Evolutionary conservation across 1,139 yeast genomes (phyloP), one percentile per base, ranked within the genome.

Genomic region (Magnusiomyces paraingens): DNA sequence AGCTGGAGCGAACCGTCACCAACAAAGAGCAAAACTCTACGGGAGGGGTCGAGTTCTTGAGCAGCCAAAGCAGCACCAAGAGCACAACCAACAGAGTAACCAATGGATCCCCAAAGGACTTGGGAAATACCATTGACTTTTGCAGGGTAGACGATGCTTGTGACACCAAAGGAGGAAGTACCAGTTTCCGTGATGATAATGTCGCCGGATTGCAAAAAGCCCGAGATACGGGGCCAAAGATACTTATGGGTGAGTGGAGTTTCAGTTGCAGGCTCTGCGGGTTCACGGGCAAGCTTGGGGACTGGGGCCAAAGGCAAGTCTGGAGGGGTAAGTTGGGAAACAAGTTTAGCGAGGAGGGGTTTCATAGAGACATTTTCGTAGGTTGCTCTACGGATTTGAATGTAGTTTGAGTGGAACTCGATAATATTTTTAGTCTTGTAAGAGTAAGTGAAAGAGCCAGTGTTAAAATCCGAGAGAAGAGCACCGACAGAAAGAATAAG

Each of bases 1-100:
- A 88, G 78, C 73, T 88, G 96, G 67, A 88, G 77, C 32, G 95
- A 87, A 67, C 95, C 96, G 70, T 88, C 96, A 71, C 96, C 95
- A 55, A 86, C 86, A 70, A 88, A 88, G 62, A 88, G 74, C 60
- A 86, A 78, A 57, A 86, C 94, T 75, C 95, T 80, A 70, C 81
- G 83, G 60, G 71, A 69, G 52, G 83, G 82, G 66, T 83, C 83
- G 52, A 83, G 65, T 70, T 88, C 95, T 65, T 81, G 82, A 58
- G 90, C 86, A 22, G 95, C 95, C 76, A 86, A 79, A 39, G 84
- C 84, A 35, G 95, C 95, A 71, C 96, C 96, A 58, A 84, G 73
- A 40, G 88, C 79, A 52, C 95, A 86, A 66, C 95, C 95, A 49
- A 86, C 88, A 36, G 95, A 82, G 76, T 76, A 88, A 65, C 95